Evolutionary conservation across 2,329 filamentous ascomycete genomes (phyloP).

Genomic region (Clarireedia hainanense): DNA sequence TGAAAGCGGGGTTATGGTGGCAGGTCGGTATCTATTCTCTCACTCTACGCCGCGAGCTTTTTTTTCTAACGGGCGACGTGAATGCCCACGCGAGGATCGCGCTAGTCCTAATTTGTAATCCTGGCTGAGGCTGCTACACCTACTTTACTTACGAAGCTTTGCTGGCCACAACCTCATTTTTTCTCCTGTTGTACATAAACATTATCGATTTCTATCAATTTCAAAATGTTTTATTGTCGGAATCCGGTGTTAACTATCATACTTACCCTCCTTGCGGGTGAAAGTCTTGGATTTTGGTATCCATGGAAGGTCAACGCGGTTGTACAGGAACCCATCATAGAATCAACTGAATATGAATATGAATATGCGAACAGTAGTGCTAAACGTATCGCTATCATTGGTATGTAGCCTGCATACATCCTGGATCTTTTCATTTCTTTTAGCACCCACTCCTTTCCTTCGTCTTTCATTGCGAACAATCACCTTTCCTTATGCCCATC

Average conservation of each 20-base stretch:
- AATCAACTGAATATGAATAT: constrained; percentile 5
- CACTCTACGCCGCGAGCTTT: constrained; percentile 8
- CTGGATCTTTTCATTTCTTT: no score
- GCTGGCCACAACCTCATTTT: neutral
- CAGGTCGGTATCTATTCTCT: neutral
- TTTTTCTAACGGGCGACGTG: constrained; percentile 8
- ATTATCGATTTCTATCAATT: neutral
- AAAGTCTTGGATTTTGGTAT: constrained; percentile 25
- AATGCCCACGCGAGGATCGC: constrained; percentile 5
- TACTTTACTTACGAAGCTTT: neutral
- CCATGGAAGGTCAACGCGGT: constrained; percentile 18
- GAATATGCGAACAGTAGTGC: constrained; percentile 16
- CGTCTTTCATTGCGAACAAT: no score
- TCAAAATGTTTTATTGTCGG: constrained; percentile 23
- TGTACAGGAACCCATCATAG: neutral
- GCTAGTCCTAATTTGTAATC: constrained; percentile 4
- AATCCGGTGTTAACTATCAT: constrained; percentile 17
- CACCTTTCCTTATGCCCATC: no score
- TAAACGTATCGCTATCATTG: constrained; percentile 29
- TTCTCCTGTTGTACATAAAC: neutral
- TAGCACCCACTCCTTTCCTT: no score
- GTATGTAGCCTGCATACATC: constrained; percentile 16
- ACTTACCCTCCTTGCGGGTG: constrained; percentile 15
- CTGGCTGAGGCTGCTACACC: neutral
- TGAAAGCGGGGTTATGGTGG: constrained; percentile 1